Evolutionary conservation across 192 early-diverging fungal genomes (phyloP).

Genomic region (Allomyces macrogynus): DNA sequence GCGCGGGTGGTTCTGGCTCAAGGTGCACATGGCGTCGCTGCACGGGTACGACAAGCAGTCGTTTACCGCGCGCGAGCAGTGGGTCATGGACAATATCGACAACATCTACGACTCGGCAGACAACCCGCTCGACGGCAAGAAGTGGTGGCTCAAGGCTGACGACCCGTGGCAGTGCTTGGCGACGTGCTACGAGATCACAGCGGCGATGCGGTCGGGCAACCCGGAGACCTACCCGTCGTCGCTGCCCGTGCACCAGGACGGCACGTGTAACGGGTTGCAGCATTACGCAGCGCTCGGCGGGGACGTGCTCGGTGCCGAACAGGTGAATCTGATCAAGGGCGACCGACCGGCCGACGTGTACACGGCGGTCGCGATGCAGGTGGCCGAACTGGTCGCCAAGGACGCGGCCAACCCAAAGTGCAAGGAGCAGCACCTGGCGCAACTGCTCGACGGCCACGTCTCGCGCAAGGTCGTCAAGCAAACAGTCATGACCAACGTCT

Average conservation of each 20-base stretch:
- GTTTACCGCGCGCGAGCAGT: slow-evolving; percentile 59
- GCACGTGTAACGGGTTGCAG: slow-evolving; percentile 94
- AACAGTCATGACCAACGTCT: slow-evolving; percentile 98
- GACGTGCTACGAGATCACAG: slow-evolving; percentile 63
- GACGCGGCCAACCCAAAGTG: slow-evolving; percentile 20
- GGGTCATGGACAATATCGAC: slow-evolving; percentile 49
- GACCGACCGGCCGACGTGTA: slow-evolving; percentile 86
- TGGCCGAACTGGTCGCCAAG: slow-evolving; percentile 43
- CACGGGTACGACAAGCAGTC: slow-evolving; percentile 82
- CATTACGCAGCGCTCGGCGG: slow-evolving; percentile 95
- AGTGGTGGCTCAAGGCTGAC: slow-evolving; percentile 80
- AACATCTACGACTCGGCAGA: slow-evolving; percentile 67
- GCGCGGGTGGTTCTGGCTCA: slow-evolving; percentile 71
- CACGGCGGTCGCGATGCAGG: slow-evolving; percentile 60
- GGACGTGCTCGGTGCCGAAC: slow-evolving; percentile 62
- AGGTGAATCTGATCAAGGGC: slow-evolving; percentile 70
- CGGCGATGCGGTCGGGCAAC: slow-evolving; percentile 46
- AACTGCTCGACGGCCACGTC: slow-evolving; percentile 44
- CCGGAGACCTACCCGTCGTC: slow-evolving; percentile 48
- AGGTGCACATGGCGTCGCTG: slow-evolving; percentile 85
- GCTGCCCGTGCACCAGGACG: slow-evolving; percentile 88
- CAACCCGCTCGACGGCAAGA: slow-evolving; percentile 48
- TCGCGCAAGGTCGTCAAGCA: slow-evolving; percentile 93
- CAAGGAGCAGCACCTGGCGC: slow-evolving; percentile 35
- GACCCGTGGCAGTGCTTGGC: slow-evolving; percentile 88